phyloP scores from a whole-genome alignment of 192 early-diverging fungal species.

The Entomortierella beljakovae region DNA sequence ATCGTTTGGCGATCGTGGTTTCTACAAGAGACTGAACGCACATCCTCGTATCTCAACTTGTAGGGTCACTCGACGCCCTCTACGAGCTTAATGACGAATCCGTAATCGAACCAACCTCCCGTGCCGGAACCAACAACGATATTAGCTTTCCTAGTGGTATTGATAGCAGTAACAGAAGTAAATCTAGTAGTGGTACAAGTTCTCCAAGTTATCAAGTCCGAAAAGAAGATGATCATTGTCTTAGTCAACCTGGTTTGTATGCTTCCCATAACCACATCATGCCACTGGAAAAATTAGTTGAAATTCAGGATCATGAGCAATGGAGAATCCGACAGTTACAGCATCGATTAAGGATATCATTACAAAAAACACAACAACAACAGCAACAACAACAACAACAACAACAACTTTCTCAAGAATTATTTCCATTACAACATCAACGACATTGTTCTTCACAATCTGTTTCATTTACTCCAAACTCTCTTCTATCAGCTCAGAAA shows the following conservation, averaged over 20 bases:
- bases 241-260: slow-evolving; percentile 39
- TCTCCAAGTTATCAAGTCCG: not conserved
- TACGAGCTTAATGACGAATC: slow-evolving; percentile 4
- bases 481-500: not conserved
- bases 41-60: slow-evolving; percentile 33
- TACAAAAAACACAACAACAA: not conserved
- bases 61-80: slow-evolving; percentile 41
- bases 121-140: not conserved
- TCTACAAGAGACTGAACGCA: slow-evolving; percentile 49
- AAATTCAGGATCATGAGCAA: slow-evolving; percentile 31
- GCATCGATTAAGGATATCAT: not conserved
- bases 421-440: not conserved
- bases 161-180: slow-evolving; percentile 1
- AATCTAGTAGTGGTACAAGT: not conserved
- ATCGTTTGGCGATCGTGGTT: slow-evolving; percentile 37
- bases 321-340: not conserved
- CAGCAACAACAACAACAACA: not conserved
- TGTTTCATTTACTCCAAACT: not conserved
- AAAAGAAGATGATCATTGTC: slow-evolving; percentile 26
- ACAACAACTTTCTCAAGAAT: not conserved
- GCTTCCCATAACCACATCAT: slow-evolving; percentile 50
- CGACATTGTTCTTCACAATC: not conserved
- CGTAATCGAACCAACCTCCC: not conserved
- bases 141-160: not conserved
- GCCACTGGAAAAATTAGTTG: slow-evolving; percentile 29